phyloP scores from a whole-genome alignment of 345 rosid species.

The Gossypium australe region DNA sequence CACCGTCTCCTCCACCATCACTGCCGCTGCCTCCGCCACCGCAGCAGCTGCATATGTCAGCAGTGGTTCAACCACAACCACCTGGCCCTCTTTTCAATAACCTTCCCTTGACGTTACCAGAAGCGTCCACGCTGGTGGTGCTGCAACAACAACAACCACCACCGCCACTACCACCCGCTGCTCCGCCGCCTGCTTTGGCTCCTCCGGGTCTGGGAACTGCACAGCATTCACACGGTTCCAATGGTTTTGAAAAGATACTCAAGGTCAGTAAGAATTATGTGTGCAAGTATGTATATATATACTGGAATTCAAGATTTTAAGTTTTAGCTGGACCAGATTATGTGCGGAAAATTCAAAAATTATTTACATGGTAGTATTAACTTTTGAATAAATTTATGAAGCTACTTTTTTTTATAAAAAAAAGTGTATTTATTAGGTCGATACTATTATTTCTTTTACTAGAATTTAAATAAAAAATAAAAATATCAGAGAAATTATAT shows the following conservation, averaged over 20 bases:
- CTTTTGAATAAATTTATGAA: too few species aligned
- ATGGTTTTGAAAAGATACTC: slow-evolving; percentile 49
- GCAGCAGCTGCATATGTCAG: slow-evolving; percentile 14
- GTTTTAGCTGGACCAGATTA: too few species aligned
- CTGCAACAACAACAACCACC: slow-evolving; percentile 16
- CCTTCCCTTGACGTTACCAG: slow-evolving; percentile 44
- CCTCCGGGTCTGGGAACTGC: slow-evolving; percentile 24
- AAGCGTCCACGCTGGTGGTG: slow-evolving; percentile 24
- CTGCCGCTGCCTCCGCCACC: slow-evolving; percentile 15
- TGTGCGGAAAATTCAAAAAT: too few species aligned
- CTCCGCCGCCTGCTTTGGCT: slow-evolving; percentile 4
- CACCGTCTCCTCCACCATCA: slow-evolving; percentile 12
- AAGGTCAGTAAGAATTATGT: slow-evolving; percentile 38
- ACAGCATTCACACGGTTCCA: slow-evolving; percentile 66
- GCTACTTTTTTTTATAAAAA: too few species aligned
- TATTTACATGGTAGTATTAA: too few species aligned
- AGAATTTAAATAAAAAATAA: too few species aligned
- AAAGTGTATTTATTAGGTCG: too few species aligned
- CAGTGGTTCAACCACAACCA: background rate
- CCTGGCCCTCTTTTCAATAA: slow-evolving; percentile 16
- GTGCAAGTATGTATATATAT: too few species aligned
- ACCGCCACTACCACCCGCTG: slow-evolving; percentile 17
- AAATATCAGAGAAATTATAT: too few species aligned
- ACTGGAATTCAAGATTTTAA: too few species aligned
- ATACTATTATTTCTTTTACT: too few species aligned